A percentile compares a stretch with the other conserved stretches of the same genome.
These are phyloP conservation scores for Athelia sp. DNA, from an alignment of 1,284 basidiomycete genomes.

Conservation along the genomic window DNA sequence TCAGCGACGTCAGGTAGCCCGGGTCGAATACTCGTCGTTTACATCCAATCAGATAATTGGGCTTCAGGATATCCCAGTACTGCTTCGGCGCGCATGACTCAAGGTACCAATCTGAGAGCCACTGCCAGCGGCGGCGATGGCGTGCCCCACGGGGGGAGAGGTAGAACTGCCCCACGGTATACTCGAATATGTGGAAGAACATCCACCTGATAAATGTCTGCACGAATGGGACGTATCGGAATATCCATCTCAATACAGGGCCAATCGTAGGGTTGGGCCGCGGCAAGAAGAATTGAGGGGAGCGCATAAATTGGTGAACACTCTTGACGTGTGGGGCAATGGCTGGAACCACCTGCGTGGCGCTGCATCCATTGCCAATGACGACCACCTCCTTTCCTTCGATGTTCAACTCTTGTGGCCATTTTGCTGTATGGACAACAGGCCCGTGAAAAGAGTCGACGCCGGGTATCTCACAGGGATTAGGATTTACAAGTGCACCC, in stretches of 20 bases:
- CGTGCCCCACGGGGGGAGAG: neutral
- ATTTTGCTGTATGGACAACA: neutral
- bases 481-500: neutral
- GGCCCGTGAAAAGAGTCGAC: neutral
- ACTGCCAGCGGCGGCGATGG: neutral
- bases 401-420: neutral
- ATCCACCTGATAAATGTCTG: neutral
- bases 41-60: neutral
- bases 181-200: neutral
- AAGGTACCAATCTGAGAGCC: neutral
- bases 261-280: neutral
- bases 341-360: neutral
- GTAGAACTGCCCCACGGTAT: neutral
- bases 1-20: neutral
- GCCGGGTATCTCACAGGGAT: neutral
- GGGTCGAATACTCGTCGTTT: neutral
- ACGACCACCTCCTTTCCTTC: neutral
- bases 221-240: neutral
- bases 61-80: constrained; percentile 1
- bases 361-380: neutral
- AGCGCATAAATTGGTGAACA: neutral
- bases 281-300: neutral
- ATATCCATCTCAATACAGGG: neutral
- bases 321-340: neutral
- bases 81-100: neutral